Conservation (phyloP, 306 rosid genomes). For the Chamaecrista fasciculata region DNA sequence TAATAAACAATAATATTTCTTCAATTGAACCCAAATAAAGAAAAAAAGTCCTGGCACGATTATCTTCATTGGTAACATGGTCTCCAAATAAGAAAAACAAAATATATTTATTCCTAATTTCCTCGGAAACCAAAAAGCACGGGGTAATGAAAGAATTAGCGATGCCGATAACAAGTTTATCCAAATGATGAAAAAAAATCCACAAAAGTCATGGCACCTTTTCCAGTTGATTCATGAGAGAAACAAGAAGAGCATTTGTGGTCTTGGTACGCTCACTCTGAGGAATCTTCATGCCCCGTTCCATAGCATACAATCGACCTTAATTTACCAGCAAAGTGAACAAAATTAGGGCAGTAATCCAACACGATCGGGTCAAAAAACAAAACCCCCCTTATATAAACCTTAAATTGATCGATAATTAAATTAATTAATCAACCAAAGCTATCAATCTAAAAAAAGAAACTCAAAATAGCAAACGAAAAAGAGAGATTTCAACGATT, state of each 20-base stretch:
- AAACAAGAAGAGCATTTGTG: constrained; percentile 79
- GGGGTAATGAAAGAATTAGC: not conserved
- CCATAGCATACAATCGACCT: constrained; percentile 99
- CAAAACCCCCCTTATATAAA: too few relatives aligned
- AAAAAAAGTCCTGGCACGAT: too few relatives aligned
- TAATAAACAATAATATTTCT: too few relatives aligned
- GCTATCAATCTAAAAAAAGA: constrained; percentile 15
- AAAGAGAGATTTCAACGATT: not conserved
- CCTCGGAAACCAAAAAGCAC: not conserved
- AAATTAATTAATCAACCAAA: not conserved
- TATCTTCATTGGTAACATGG: not conserved
- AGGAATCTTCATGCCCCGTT: constrained; percentile 88
- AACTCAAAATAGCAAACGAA: not conserved
- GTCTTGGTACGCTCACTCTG: constrained; percentile 90
- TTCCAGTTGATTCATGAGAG: constrained; percentile 97
- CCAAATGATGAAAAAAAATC: not conserved
- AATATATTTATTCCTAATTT: too few relatives aligned
- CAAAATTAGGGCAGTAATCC: not conserved
- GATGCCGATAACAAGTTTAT: too few relatives aligned
- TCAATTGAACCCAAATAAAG: too few relatives aligned
- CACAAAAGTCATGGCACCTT: constrained; percentile 44
- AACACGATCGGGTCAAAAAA: not conserved
- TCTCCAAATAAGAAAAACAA: too few relatives aligned
- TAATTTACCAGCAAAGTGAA: not conserved
- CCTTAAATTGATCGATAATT: not conserved